Base-by-base conservation (phyloP, 2,329 filamentous ascomycete genomes). In the Tetracladium maxilliforme region DNA sequence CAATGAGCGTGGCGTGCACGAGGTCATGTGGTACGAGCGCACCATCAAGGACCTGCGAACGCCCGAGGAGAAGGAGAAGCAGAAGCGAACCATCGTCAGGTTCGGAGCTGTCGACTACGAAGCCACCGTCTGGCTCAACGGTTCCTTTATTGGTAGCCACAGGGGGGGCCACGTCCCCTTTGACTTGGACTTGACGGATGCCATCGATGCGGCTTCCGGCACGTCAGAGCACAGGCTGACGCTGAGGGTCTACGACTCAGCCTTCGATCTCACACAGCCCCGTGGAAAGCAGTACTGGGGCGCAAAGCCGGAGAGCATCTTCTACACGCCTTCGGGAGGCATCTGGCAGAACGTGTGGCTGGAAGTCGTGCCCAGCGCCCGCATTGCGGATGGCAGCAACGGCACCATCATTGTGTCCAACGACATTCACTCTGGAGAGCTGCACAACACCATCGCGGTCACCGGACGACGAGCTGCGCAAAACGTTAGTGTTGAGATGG, bases 201-300 rank as follows among this genome's bases (percentile, higher is more conserved):
- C n/a, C n/a, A n/a, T n/a, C n/a, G n/a, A n/a, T n/a, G n/a, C n/a
- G n/a, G n/a, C n/a, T n/a, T n/a, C n/a, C n/a, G n/a, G n/a, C n/a
- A n/a, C n/a, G n/a, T n/a, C n/a, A n/a, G n/a, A n/a, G n/a, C n/a
- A n/a, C n/a, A n/a, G n/a, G n/a, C n/a, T n/a, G n/a, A n/a, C n/a
- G n/a, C n/a, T 77, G 4, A 56, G 72, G 4, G 64, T 75, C 0
- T 63, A 61, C 19, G 72, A 78, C 43, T 76, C 71, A 1, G 65
- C 71, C 0, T 64, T 62, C 30, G 72, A 78, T 31, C 47, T 76
- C 6, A 61, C 64, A 0, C 72, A 78, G 42, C 73, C 69, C 2
- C 56, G 73, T 16, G 73, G 73, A 0, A 79, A 79, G 43, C 73
- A 79, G 44, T 72, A 71, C 38, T 73, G 68, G 68, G 59, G 55